Percentiles rank a stretch among this genome's conserved stretches.
These are phyloP conservation scores for Pestalotiopsis sp. DNA, from an alignment of 2,329 filamentous ascomycete species.

Conservation along the genomic window DNA sequence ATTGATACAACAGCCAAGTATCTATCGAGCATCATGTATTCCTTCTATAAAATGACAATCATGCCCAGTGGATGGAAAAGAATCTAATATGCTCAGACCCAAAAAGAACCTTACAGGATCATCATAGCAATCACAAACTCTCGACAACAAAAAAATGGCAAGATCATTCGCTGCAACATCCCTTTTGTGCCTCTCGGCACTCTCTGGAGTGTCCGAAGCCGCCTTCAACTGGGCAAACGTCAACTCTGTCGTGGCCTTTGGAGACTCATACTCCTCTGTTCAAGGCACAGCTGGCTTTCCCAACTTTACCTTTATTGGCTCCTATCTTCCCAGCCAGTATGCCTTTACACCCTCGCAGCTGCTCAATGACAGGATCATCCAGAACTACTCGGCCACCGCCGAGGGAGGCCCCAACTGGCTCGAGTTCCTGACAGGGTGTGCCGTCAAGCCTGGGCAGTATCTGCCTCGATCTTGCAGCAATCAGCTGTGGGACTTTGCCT, in stretches of 20 bases:
- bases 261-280: constrained; percentile 49
- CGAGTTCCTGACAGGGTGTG: constrained; percentile 54
- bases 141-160: not conserved
- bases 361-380: constrained; percentile 45
- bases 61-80: not conserved
- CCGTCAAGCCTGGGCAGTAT: constrained; percentile 42
- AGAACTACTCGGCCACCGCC: constrained; percentile 49
- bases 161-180: not conserved
- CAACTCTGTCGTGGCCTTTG: constrained; percentile 38
- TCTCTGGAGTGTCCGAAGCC: not conserved
- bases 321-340: constrained; percentile 38
- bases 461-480: constrained; percentile 45
- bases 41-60: not conserved
- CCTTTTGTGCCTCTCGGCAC: not conserved
- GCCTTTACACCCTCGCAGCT: constrained; percentile 43
- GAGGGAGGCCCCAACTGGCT: constrained; percentile 58
- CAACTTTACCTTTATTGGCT: constrained; percentile 54
- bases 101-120: not conserved
- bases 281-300: constrained; percentile 48
- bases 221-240: not conserved
- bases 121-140: not conserved
- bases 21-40: not conserved
- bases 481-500: constrained; percentile 59
- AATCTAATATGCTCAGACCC: not conserved
- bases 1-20: not conserved